Evolutionary conservation across 2,329 filamentous ascomycete species (phyloP), one percentile per base, ranked within the genome.

Genomic region (Gnomoniopsis sp.): DNA sequence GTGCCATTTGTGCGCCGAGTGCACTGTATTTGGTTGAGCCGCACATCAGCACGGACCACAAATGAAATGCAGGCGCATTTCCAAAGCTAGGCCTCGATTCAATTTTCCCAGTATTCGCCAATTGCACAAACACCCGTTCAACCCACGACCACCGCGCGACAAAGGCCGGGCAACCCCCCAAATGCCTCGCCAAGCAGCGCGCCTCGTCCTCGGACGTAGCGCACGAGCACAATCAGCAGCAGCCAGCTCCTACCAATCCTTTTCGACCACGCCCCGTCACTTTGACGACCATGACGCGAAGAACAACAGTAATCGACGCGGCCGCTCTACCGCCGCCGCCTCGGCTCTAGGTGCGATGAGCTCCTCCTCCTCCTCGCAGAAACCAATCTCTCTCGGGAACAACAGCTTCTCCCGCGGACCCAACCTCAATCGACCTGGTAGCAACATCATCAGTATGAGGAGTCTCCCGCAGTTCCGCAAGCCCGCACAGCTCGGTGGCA

Each of bases 121-220:
- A n/a, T 14, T 19, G 12, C 15, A 21, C 52, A 17, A 2, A 30
- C 21, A 14, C 53, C 23, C 8, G 2, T 23, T 33, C 6, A 17
- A 30, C 14, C 23, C 41, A 47, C 38, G 15, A 47, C 36, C 43
- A 34, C 26, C 26, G 26, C 26, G 26, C 26, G 8, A 30, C 26
- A 30, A 30, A 30, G 26, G 26, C 26, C 26, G 26, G 26, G 26
- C 26, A 30, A 8, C 26, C 8, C 34, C 44, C 59, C n/a, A n/a
- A 52, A 61, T 61, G 59, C 59, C 59, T 54, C 56, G 59, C 36
- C 59, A 61, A 59, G 59, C 53, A 53, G 59, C 54, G 53, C 59
- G 59, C 38, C 49, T 61, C 59, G 59, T 59, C 59, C 59, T 61
- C 56, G 59, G 59, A 59, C 59, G 59, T 3, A 50, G 59, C 53